Base-by-base conservation (phyloP, 2,329 filamentous ascomycete species). In the Alternaria dauci region DNA sequence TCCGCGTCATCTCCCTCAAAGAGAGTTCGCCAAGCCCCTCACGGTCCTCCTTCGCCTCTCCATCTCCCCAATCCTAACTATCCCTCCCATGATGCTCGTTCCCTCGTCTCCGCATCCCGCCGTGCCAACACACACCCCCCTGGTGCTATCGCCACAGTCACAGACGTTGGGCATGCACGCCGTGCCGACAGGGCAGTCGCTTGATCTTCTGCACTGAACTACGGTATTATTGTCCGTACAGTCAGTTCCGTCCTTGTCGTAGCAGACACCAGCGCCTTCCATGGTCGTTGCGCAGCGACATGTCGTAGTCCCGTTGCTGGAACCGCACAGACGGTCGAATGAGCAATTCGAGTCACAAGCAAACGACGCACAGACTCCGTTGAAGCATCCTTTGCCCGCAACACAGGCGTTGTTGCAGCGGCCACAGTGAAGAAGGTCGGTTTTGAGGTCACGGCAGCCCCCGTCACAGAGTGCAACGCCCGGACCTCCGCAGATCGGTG, bases 341-440 rank as follows among this genome's bases (percentile, higher is more conserved):
- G 56, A 53, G 63, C 75, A 78, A 30, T 56, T 57, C 2, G 71
- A 74, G 56, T 76, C 69, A 62, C 76, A 79, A 9, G 69, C 55
- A 9, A 56, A 58, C 2, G 66, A 69, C 8, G 67, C 68, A 59
- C 76, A 79, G 0, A 76, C 73, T 16, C 76, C 76, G 57, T 79
- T 78, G n/a, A 67, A 63, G 52, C 76, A 79, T 14, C 55, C 43
- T 20, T 59, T 66, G 6, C 67, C 70, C 3, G 44, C 20, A 3
- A 62, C 51, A 56, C 76, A 78, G 5, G 28, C 18, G 36, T 70
- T 75, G 51, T 61, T 63, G 55, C 73, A 77, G 11, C 60, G 54
- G 11, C 73, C 71, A 52, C 74, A 78, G 58, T 77, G 73, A 2
- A 57, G 18, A 14, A 59, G 12, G 26, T 72, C 69, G 18, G 34